Evolutionary conservation across 1,284 basidiomycete species (phyloP).

Genomic region (Melampsora americana): DNA sequence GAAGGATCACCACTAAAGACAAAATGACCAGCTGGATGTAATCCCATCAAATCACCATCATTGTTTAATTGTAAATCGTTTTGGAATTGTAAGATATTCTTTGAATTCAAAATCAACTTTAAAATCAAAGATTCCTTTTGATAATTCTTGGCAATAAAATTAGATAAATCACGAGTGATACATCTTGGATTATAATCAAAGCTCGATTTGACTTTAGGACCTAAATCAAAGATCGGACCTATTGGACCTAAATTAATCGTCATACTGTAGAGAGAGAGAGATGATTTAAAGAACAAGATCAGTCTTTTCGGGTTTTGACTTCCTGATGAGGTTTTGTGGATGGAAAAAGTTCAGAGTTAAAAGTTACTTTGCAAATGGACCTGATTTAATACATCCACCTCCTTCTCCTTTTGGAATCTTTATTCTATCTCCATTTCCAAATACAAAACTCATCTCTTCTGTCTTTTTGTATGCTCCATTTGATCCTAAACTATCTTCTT

Average conservation of each 20-base stretch:
- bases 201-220: background rate
- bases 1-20: background rate
- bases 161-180: background rate
- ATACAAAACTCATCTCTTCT: background rate
- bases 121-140: background rate
- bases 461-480: background rate
- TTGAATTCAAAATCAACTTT: background rate
- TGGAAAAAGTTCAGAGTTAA: no score
- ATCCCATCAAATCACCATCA: background rate
- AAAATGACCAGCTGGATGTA: conserved; percentile 2
- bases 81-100: background rate
- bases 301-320: no score
- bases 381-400: no score
- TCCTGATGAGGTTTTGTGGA: no score
- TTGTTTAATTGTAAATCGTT: background rate
- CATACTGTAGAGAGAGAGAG: no score
- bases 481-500: background rate
- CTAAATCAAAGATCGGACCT: background rate
- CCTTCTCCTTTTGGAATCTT: background rate
- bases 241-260: background rate
- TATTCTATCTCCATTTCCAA: background rate
- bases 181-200: background rate
- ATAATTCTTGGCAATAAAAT: background rate
- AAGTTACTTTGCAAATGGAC: background rate
- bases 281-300: no score